These are phyloP conservation scores for Rhodocollybia butyracea DNA, from an alignment of 768 basidiomycete genomes.

Conservation along the genomic window DNA sequence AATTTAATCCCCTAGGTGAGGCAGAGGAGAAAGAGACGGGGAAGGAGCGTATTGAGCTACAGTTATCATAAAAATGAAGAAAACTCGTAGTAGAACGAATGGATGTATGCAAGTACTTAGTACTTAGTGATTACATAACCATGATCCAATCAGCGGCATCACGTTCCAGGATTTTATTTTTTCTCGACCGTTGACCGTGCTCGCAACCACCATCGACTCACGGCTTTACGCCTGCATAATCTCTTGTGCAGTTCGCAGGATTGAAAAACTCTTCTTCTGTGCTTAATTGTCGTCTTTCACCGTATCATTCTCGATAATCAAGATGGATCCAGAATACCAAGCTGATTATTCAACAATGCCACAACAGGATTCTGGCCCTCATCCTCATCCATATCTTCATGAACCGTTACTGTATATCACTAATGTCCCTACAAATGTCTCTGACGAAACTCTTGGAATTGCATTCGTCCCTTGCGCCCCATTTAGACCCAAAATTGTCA, in stretches of 20 bases:
- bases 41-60: too few relatives aligned
- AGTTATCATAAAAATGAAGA: too few relatives aligned
- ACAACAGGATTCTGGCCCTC: slow-evolving; percentile 30
- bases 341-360: too few relatives aligned
- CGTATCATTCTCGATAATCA: slow-evolving; percentile 18
- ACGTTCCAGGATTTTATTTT: too few relatives aligned
- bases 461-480: slow-evolving; percentile 76
- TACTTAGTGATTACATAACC: too few relatives aligned
- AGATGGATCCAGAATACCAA: slow-evolving; percentile 44
- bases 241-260: neutral
- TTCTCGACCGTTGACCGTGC: too few relatives aligned
- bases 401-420: slow-evolving; percentile 82
- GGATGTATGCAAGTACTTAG: too few relatives aligned
- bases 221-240: neutral
- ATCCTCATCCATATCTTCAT: slow-evolving; percentile 80
- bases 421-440: slow-evolving; percentile 66
- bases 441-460: slow-evolving; percentile 73
- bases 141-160: too few relatives aligned
- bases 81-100: too few relatives aligned
- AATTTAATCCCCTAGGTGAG: too few relatives aligned
- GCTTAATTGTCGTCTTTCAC: neutral
- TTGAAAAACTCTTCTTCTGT: neutral
- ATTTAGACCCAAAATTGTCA: slow-evolving; percentile 73
- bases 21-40: too few relatives aligned
- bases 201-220: neutral